Conservation (phyloP, 768 basidiomycete genomes). For the Leccinellum rugosiceps region DNA sequence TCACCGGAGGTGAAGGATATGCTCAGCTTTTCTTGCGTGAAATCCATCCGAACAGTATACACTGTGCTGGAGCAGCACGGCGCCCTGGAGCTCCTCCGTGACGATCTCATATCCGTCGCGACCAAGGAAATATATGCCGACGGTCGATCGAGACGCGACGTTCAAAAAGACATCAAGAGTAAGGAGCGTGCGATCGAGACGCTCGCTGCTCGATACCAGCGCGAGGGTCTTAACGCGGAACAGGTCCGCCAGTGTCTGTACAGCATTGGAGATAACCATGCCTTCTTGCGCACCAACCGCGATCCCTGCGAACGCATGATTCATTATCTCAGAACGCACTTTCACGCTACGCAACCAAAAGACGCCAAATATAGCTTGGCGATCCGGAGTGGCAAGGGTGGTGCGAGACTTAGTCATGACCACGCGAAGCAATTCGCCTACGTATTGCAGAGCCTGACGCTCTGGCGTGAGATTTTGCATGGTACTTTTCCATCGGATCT, state of each 20-base stretch:
- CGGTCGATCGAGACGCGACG: constrained; percentile 64
- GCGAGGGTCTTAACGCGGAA: constrained; percentile 59
- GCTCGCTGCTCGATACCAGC: constrained; percentile 61
- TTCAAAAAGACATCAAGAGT: constrained; percentile 78
- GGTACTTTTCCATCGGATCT: constrained; percentile 40
- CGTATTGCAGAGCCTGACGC: constrained; percentile 80
- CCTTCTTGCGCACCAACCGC: constrained; percentile 81
- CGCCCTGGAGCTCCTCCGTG: constrained; percentile 68
- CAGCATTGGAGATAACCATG: constrained; percentile 88
- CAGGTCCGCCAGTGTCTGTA: constrained; percentile 75
- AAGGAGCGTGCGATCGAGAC: constrained; percentile 85
- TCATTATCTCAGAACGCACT: constrained; percentile 65
- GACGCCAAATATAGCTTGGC: constrained; percentile 66
- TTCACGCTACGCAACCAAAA: constrained; percentile 69
- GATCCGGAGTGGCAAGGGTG: constrained; percentile 77
- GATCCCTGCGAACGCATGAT: constrained; percentile 90
- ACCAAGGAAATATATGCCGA: constrained; percentile 83
- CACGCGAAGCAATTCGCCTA: constrained; percentile 84
- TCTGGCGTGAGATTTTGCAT: constrained; percentile 85
- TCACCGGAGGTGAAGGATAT: constrained; percentile 77
- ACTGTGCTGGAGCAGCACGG: constrained; percentile 58
- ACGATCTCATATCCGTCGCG: constrained; percentile 70
- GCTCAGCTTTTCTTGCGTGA: constrained; percentile 74
- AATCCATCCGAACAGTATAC: constrained; percentile 75
- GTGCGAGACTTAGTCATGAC: constrained; percentile 79